phyloP scores from a whole-genome alignment of 306 rosid genomes.

The cucumber (Cucumis sativus) region DNA sequence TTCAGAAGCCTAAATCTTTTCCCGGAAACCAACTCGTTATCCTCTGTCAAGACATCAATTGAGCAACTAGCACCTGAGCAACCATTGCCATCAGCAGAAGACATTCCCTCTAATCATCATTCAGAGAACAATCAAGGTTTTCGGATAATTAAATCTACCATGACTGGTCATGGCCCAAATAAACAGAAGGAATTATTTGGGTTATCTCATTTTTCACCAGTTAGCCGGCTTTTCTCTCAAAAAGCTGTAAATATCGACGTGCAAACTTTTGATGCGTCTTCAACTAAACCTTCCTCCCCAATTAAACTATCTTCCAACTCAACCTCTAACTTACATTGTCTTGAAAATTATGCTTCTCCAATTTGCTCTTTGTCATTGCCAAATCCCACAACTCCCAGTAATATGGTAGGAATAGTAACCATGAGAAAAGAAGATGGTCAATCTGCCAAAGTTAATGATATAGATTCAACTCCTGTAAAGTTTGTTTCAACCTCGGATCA shows the following conservation, averaged over 20 bases:
- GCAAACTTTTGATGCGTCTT: background rate
- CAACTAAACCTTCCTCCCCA: constrained; percentile 12
- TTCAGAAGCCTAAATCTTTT: constrained; percentile 8
- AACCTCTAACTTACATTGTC: background rate
- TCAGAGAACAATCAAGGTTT: constrained; percentile 1
- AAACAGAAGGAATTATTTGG: constrained; percentile 19
- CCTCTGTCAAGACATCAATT: constrained; percentile 3
- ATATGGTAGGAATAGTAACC: constrained; percentile 13
- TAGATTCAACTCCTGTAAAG: constrained; percentile 45
- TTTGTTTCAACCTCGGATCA: constrained; percentile 35
- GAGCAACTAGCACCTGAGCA: background rate
- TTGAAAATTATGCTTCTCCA: constrained; percentile 14
- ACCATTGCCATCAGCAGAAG: constrained; percentile 7
- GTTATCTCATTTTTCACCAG: constrained; percentile 35
- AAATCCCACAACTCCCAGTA: constrained; percentile 29
- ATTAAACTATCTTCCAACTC: constrained; percentile 9
- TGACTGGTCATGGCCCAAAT: constrained; percentile 14
- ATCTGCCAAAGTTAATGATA: background rate
- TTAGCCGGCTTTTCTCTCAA: constrained; percentile 32
- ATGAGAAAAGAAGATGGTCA: constrained; percentile 18
- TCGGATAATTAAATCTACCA: constrained; percentile 1
- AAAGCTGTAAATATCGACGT: constrained; percentile 7
- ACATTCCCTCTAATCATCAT: constrained; percentile 5
- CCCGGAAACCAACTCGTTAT: constrained; percentile 5
- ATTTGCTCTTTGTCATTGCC: background rate